phyloP scores from a whole-genome alignment of 108 stramenopile species.

The Nitzschia sp. region DNA sequence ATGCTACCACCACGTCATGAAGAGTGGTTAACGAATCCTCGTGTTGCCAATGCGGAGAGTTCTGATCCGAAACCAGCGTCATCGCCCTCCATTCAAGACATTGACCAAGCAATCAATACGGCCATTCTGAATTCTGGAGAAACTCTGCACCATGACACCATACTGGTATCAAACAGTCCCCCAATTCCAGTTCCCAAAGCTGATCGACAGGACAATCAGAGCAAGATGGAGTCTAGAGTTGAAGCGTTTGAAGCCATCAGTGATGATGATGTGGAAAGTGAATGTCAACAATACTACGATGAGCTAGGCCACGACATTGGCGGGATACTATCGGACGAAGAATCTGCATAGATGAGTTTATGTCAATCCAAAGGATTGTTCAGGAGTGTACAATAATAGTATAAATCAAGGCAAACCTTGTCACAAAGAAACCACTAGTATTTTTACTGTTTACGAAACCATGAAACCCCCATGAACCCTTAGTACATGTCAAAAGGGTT shows the following conservation, averaged over 20 bases:
- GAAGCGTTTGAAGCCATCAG: neutral
- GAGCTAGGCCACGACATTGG: too few species aligned
- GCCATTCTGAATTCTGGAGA: neutral
- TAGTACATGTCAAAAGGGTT: slow-evolving; percentile 52
- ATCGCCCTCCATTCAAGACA: neutral
- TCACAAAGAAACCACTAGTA: too few species aligned
- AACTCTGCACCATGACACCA: neutral
- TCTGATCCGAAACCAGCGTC: neutral
- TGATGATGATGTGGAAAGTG: neutral
- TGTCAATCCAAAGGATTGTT: too few species aligned
- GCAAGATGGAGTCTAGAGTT: slow-evolving; percentile 10
- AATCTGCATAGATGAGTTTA: too few species aligned
- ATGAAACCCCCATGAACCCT: neutral
- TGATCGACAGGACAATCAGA: slow-evolving; percentile 3
- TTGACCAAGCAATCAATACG: neutral
- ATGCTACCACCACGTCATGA: neutral
- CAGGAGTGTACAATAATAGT: too few species aligned
- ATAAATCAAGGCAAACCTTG: too few species aligned
- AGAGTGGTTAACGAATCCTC: neutral
- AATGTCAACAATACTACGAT: too few species aligned
- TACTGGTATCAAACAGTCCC: neutral
- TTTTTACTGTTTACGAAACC: too few species aligned
- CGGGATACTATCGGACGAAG: too few species aligned
- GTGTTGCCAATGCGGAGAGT: neutral
- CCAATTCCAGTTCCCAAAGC: neutral